Evolutionary conservation across 345 rosid genomes (phyloP), one percentile per base, ranked within the genome.

Genomic region (Passiflora organensis): DNA sequence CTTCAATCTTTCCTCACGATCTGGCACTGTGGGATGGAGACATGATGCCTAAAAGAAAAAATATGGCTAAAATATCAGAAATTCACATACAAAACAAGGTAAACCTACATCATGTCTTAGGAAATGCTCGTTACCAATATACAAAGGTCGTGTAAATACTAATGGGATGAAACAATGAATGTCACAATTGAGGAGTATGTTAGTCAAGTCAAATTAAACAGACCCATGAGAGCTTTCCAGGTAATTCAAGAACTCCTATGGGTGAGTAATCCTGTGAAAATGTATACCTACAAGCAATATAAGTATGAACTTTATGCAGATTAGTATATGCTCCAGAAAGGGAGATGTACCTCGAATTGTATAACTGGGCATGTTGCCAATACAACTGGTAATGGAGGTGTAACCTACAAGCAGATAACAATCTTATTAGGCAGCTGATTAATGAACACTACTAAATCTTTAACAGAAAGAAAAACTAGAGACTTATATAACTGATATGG

Each of bases 351-450:
- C 96, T 80, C 78, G 65, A 89, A 89, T 63, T 83, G 84, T 62
- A 85, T 55, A 41, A 77, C 73, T 0, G 94, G 96, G 72, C 86
- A 75, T 32, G 82, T 58, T 38, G 84, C 82, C 62, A 89, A 64
- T 54, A 77, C 77, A 28, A 74, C 62, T 10, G 94, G 96, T 67
- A 77, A 85, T 44, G 84, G 67, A 48, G 94, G 96, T 6, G 94
- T 83, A 49, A 85, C 96, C 96, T 85, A 63, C 52, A 82, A 62
- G 61, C 53, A 72, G 63, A 69, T 66, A 63, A 47, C 25, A 58
- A 15, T 13, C 24, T 8, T 2, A 66, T 69, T 38, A 75, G 72
- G 45, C 60, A 60, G 25, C 20, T 38, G 36, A 16, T 18, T 42
- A 41, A 8, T 36, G 39, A 32, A 58, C 25, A 48, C 43, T 54